These are phyloP conservation scores for Bipolaris cookei DNA, from an alignment of 2,329 filamentous ascomycete species.

Conservation along the genomic window DNA sequence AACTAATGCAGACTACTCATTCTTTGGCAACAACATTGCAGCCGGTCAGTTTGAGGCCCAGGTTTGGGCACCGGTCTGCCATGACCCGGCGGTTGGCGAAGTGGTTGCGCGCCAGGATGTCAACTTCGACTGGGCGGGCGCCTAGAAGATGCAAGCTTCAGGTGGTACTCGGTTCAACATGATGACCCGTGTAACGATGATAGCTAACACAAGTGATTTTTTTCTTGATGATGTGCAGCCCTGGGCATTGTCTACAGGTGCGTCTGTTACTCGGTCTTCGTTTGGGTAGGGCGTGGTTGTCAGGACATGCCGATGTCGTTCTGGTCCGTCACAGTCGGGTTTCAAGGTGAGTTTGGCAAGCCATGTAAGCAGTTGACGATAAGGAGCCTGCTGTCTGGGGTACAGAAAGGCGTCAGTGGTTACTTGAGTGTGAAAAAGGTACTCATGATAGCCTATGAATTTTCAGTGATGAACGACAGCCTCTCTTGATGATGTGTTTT, in stretches of 20 bases:
- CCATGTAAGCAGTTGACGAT: neutral
- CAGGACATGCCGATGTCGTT: neutral
- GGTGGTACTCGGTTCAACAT: neutral
- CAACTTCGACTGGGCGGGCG: slow-evolving; percentile 26
- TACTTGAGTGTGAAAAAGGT: neutral
- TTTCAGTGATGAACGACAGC: neutral
- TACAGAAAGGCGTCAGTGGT: neutral
- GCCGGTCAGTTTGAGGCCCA: slow-evolving; percentile 38
- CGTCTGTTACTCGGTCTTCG: neutral
- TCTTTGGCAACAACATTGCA: slow-evolving; percentile 43
- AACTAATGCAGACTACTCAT: slow-evolving; percentile 40
- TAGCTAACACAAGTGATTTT: neutral
- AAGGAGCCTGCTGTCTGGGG: neutral
- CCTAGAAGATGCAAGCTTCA: slow-evolving; percentile 1
- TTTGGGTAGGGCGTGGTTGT: neutral
- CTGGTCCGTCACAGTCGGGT: neutral
- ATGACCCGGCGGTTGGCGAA: slow-evolving; percentile 28
- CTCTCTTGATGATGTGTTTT: neutral
- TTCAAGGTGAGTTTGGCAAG: neutral
- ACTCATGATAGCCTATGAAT: neutral
- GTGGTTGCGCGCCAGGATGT: slow-evolving; percentile 22
- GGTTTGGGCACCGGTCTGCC: slow-evolving; percentile 42
- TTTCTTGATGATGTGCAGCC: neutral
- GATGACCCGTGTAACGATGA: slow-evolving; percentile 5
- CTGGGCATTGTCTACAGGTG: neutral